A percentile compares a stretch with the other conserved stretches of the same genome.
Conservation (phyloP, 345 rosid genomes). For the Xanthoceras sorbifolium region DNA sequence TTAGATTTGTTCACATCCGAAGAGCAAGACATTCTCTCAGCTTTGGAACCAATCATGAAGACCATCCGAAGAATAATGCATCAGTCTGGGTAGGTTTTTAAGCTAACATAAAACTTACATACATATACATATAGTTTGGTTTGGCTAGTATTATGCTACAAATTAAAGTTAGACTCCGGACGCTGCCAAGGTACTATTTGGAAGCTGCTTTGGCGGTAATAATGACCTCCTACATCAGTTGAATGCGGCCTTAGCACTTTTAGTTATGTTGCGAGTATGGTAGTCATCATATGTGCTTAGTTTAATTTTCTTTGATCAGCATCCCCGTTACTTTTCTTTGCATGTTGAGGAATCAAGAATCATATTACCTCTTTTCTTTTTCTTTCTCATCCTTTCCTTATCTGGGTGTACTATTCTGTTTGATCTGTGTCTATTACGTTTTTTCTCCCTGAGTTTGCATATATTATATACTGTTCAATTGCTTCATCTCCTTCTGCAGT, state of each 20-base stretch:
- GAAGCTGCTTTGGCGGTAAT: slow-evolving; percentile 9
- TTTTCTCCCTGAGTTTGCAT: no score
- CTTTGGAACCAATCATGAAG: slow-evolving; percentile 66
- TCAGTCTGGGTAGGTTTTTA: slow-evolving; percentile 55
- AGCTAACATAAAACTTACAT: not conserved
- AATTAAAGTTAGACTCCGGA: not conserved
- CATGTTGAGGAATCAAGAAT: not conserved
- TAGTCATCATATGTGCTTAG: not conserved
- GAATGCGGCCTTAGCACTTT: not conserved
- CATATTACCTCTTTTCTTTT: no score
- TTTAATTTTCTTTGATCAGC: not conserved
- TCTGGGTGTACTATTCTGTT: no score
- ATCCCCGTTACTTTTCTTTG: not conserved
- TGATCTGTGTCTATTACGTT: no score
- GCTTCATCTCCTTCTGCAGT: no score
- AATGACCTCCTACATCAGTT: not conserved
- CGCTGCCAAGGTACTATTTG: not conserved
- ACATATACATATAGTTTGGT: not conserved
- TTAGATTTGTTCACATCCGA: slow-evolving; percentile 80
- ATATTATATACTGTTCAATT: no score
- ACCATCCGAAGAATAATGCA: slow-evolving; percentile 66
- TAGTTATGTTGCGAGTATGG: not conserved
- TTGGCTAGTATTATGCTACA: not conserved
- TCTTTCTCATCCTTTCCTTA: no score
- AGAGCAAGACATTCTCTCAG: slow-evolving; percentile 74